A percentile compares a stretch with the other conserved stretches of the same genome.
Evolutionary conservation across 2,329 filamentous ascomycete species (phyloP).

Genomic region (Achaetomium macrosporum): DNA sequence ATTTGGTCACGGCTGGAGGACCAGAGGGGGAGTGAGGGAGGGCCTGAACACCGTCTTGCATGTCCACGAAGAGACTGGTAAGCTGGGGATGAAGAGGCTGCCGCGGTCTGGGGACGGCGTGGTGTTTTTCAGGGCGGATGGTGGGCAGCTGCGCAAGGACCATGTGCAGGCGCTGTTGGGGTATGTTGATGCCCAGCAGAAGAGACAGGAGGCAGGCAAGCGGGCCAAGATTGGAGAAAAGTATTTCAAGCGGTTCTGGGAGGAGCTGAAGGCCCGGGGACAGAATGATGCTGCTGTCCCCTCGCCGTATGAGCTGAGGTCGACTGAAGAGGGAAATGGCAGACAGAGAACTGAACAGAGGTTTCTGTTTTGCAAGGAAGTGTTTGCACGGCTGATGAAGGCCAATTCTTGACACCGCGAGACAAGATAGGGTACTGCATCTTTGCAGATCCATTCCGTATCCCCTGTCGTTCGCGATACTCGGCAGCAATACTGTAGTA

Average conservation of each 20-base stretch:
- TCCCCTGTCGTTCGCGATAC: not conserved
- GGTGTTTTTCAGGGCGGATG: not conserved
- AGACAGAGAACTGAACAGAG: not conserved
- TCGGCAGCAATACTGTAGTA: not conserved
- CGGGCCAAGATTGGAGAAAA: not conserved
- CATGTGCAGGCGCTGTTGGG: not conserved
- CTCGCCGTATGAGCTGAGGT: not conserved
- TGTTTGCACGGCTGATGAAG: not conserved
- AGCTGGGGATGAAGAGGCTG: not conserved
- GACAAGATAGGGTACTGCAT: too few relatives aligned
- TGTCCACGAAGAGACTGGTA: not conserved
- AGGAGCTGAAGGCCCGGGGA: not conserved
- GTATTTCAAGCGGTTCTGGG: not conserved
- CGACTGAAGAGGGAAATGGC: not conserved
- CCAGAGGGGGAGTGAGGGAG: too few relatives aligned
- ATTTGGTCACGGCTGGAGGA: not conserved
- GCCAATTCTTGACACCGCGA: not conserved
- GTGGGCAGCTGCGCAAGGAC: not conserved
- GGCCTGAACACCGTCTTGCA: too few relatives aligned
- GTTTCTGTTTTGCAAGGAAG: not conserved
- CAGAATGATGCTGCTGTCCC: not conserved
- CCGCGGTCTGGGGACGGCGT: not conserved
- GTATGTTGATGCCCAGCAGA: not conserved
- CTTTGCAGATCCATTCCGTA: not conserved
- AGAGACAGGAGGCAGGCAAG: not conserved